Evolutionary conservation across 1,284 basidiomycete species (phyloP).

Genomic region (Exobasidium rhododendri): DNA sequence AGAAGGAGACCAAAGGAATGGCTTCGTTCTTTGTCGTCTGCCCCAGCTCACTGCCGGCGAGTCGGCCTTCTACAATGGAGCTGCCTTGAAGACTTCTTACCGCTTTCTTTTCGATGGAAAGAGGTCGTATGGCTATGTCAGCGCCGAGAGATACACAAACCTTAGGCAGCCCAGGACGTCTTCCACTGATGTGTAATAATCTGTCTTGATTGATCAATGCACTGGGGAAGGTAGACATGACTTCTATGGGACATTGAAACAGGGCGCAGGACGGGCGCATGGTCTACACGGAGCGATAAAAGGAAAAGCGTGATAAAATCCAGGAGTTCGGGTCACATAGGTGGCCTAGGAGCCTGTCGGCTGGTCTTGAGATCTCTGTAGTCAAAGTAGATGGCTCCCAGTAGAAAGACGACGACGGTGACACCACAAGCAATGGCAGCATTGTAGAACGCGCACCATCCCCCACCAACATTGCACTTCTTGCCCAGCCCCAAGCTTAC

Average conservation of each 20-base stretch:
- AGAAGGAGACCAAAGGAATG: neutral
- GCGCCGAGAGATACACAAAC: neutral
- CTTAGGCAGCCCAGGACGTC: too few relatives aligned
- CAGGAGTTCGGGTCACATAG: too few relatives aligned
- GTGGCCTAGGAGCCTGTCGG: slow-evolving; percentile 17
- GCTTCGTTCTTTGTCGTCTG: neutral
- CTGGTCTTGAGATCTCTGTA: slow-evolving; percentile 23
- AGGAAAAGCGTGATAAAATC: too few relatives aligned
- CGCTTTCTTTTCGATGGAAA: neutral
- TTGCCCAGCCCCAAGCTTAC: slow-evolving; percentile 29
- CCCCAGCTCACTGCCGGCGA: neutral
- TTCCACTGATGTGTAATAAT: too few relatives aligned
- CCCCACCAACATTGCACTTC: slow-evolving; percentile 29
- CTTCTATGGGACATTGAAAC: too few relatives aligned
- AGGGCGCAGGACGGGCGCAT: too few relatives aligned
- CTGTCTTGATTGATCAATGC: too few relatives aligned
- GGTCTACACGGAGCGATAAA: too few relatives aligned
- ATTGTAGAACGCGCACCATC: slow-evolving; percentile 43
- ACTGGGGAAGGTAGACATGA: too few relatives aligned
- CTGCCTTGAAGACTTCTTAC: neutral
- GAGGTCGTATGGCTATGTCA: slow-evolving; percentile 3
- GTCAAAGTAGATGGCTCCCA: slow-evolving; percentile 31
- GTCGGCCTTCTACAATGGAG: neutral
- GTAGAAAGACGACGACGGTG: slow-evolving; percentile 20
- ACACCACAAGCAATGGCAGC: slow-evolving; percentile 34